A percentile compares a stretch with the other conserved stretches of the same genome.
These are phyloP conservation scores for Paracorniculantispora psalliotae DNA, from an alignment of 2,329 filamentous ascomycete genomes.

Conservation along the genomic window DNA sequence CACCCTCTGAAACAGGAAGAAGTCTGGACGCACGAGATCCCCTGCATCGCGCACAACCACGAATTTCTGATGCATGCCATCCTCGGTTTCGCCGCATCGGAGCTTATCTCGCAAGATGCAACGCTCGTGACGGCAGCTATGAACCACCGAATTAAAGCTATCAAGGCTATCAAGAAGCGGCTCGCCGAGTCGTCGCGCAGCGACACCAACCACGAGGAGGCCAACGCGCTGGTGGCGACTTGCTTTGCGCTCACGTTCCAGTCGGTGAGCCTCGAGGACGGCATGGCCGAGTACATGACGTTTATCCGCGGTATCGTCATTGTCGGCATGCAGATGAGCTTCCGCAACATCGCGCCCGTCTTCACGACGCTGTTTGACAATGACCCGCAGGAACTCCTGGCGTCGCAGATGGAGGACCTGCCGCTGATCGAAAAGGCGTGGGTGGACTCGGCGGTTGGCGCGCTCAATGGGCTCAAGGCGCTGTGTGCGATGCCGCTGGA, in stretches of 20 bases:
- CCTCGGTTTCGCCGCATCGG: constrained; percentile 61
- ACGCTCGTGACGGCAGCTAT: constrained; percentile 54
- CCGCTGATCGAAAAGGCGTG: constrained; percentile 42
- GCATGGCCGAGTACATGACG: constrained; percentile 56
- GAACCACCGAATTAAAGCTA: constrained; percentile 60
- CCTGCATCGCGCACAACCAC: constrained; percentile 61
- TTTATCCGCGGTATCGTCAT: constrained; percentile 55
- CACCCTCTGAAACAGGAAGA: constrained; percentile 60
- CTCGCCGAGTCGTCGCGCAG: constrained; percentile 39
- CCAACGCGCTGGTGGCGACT: constrained; percentile 55
- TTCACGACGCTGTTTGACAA: constrained; percentile 43
- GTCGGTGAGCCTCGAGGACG: constrained; percentile 52
- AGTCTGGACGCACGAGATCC: constrained; percentile 63
- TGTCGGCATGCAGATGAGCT: constrained; percentile 49
- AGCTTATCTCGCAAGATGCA: constrained; percentile 49
- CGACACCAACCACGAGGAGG: constrained; percentile 44
- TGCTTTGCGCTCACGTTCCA: constrained; percentile 57
- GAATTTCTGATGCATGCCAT: constrained; percentile 69
- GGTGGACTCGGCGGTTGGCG: constrained; percentile 41
- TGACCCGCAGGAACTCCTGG: constrained; percentile 36
- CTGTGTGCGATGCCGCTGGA: constrained; percentile 41
- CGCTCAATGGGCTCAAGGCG: constrained; percentile 37
- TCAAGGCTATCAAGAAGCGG: constrained; percentile 55
- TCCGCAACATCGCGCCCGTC: constrained; percentile 43
- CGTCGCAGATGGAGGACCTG: constrained; percentile 40